Evolutionary conservation across 2,329 filamentous ascomycete genomes (phyloP), one percentile per base, ranked within the genome.

Genomic region (Diaporthe vaccinii): DNA sequence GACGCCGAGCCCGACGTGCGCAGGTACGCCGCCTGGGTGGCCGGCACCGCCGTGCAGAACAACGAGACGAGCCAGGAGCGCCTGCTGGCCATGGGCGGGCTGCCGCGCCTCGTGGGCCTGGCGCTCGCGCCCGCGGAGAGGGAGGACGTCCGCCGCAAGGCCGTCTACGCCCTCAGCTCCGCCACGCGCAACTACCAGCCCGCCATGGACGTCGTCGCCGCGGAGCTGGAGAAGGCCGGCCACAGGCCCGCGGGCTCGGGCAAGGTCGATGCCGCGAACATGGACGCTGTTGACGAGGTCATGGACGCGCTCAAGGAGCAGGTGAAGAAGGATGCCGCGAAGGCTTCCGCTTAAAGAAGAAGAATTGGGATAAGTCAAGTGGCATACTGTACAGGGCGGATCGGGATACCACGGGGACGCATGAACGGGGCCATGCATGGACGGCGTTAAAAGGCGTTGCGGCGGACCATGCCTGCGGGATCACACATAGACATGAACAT

Each of bases 21-120:
- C 78, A 91, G 89, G 80, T 95, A 95, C 90, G 96, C 96, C 3
- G 95, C 95, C n/a, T 98, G 95, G 94, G 98, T 95, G 86, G 87
- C 97, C 75, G 95, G 95, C 69, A 98, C 96, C 8, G 96, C 97
- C 14, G 97, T 99, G 76, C 96, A 98, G 88, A 99, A 99, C 86
- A 98, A 99, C 84, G 89, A 90, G 79, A 93, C 93, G 82, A 92
- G 91, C 69, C 97, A 99, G 86, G 94, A 97, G 85, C 91, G 91
- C 70, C 83, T 91, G 73, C 78, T 90, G 36, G 88, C 87, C 49
- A 84, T 89, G 77, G 94, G 93, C 44, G 95, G 93, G 4, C 87
- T 98, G 41, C 90, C 93, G 51, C 89, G 85, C 44, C 89, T 99
- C 31, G 91, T 95, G 12, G 87, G 88, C 68, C 82, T 98, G 77